Percentiles rank a stretch among this genome's conserved stretches.
Conservation (phyloP, 2,329 filamentous ascomycete species). For the Chaetoscypha palmicola region DNA sequence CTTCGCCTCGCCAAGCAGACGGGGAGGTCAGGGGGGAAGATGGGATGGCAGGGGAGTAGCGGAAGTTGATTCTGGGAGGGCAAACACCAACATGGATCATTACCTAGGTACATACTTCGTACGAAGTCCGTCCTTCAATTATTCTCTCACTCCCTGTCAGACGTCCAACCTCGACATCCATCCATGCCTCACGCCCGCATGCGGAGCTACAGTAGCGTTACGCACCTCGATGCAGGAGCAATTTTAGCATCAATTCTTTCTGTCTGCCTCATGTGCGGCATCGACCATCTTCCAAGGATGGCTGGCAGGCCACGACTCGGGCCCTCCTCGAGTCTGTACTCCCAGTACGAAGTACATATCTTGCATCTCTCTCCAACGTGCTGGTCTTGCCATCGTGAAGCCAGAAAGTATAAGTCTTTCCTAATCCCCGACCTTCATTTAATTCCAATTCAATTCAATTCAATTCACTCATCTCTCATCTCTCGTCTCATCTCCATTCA, state of each 20-base stretch:
- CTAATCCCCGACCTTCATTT: neutral
- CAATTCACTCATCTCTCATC: too few relatives aligned
- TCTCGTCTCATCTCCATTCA: too few relatives aligned
- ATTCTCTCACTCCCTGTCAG: too few relatives aligned
- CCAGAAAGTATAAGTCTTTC: constrained; percentile 6
- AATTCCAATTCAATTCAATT: too few relatives aligned
- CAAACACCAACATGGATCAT: neutral
- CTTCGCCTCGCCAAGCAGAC: neutral
- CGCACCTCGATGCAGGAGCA: constrained; percentile 8
- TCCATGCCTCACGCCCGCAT: too few relatives aligned
- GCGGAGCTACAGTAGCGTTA: neutral
- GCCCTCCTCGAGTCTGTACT: too few relatives aligned
- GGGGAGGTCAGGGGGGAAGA: neutral
- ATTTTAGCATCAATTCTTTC: constrained; percentile 13
- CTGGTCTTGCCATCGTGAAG: neutral
- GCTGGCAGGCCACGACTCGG: too few relatives aligned
- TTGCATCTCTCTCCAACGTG: too few relatives aligned
- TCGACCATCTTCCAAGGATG: neutral
- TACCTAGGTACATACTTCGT: too few relatives aligned
- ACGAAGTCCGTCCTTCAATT: too few relatives aligned
- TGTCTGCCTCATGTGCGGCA: constrained; percentile 1
- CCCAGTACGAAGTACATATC: too few relatives aligned
- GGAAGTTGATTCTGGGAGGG: neutral
- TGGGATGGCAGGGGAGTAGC: neutral
- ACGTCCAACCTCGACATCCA: too few relatives aligned